phyloP scores from a whole-genome alignment of 805 yeast species.

The Cyberlindnera americana region DNA sequence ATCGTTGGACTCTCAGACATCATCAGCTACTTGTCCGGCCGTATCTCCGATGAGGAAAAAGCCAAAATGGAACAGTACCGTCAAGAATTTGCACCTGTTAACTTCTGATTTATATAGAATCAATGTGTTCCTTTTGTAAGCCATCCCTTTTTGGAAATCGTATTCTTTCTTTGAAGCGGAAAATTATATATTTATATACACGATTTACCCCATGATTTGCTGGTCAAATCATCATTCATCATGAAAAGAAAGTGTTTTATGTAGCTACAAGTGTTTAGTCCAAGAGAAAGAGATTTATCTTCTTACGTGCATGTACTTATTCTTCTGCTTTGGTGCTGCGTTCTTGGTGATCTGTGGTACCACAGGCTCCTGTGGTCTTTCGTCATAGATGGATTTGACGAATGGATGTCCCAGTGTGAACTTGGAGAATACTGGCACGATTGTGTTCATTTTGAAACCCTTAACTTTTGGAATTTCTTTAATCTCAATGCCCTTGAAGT shows the following conservation, averaged over 20 bases:
- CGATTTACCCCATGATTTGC: too few relatives aligned
- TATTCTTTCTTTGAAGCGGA: too few relatives aligned
- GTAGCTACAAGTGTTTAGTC: too few relatives aligned
- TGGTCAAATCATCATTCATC: too few relatives aligned
- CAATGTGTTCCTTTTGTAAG: too few relatives aligned
- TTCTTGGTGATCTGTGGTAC: slow-evolving; percentile 30
- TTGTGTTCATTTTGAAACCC: slow-evolving; percentile 80
- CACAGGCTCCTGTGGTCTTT: slow-evolving; percentile 42
- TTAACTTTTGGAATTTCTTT: slow-evolving; percentile 70
- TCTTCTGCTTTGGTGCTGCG: slow-evolving; percentile 42
- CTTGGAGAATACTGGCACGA: slow-evolving; percentile 85
- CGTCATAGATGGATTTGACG: slow-evolving; percentile 64
- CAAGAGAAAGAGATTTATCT: slow-evolving; percentile 38
- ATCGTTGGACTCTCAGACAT: slow-evolving; percentile 79
- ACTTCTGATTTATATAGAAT: slow-evolving; percentile 7
- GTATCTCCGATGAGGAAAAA: slow-evolving; percentile 55
- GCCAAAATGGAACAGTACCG: slow-evolving; percentile 56
- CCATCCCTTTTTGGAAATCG: too few relatives aligned
- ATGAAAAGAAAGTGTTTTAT: too few relatives aligned
- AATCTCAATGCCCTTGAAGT: slow-evolving; percentile 51
- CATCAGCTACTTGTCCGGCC: slow-evolving; percentile 53
- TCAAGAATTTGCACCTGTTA: slow-evolving; percentile 32
- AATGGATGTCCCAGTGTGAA: slow-evolving; percentile 81
- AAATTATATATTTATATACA: too few relatives aligned
- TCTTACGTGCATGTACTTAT: slow-evolving; percentile 61